Evolutionary conservation across 1,139 yeast genomes (phyloP).

Genomic region (Saccharomycopsis hybrid): DNA sequence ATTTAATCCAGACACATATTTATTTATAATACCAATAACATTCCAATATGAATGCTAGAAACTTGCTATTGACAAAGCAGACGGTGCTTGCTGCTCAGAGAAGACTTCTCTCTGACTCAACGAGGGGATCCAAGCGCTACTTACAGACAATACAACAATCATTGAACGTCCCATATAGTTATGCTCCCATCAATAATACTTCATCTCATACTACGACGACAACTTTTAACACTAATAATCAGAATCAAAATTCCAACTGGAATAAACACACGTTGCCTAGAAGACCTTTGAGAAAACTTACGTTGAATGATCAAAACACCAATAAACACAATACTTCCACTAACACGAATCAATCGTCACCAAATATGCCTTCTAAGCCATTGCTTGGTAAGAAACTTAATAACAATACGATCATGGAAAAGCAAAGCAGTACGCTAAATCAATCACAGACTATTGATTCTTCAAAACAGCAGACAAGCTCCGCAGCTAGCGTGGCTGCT

Average conservation of each 20-base stretch:
- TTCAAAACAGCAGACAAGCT: not conserved
- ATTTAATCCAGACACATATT: not conserved
- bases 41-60: not conserved
- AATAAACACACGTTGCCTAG: slow-evolving; percentile 11
- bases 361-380: no score
- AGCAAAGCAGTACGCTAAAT: not conserved
- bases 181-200: slow-evolving; percentile 2
- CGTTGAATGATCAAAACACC: not conserved
- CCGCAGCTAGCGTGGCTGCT: not conserved
- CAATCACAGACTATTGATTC: not conserved
- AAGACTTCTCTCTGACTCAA: slow-evolving; percentile 12
- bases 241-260: slow-evolving; percentile 2
- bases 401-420: not conserved
- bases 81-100: slow-evolving; percentile 2
- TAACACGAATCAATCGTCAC: not conserved
- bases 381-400: no score
- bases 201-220: not conserved
- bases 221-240: not conserved
- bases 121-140: slow-evolving; percentile 15
- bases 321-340: not conserved
- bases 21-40: not conserved
- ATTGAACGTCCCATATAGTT: not conserved
- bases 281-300: slow-evolving; percentile 1
- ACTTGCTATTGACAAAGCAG: not conserved
- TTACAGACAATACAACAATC: slow-evolving; percentile 17